Evolutionary conservation across 257 asterid genomes (phyloP), one percentile per base, ranked within the genome.

Genomic region (Galeopsis tetrahit): DNA sequence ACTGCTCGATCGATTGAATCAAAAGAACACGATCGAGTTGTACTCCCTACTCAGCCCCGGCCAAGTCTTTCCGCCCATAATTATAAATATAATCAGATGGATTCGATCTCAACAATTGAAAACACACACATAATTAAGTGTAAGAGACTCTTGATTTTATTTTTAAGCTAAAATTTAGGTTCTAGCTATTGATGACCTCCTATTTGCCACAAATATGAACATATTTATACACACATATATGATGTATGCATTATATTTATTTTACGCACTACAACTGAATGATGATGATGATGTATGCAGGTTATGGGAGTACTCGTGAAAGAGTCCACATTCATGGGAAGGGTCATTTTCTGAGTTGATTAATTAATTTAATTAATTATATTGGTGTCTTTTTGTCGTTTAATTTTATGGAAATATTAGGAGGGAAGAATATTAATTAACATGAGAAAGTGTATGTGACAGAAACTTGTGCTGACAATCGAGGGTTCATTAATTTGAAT

Each of bases 41-140:
- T 31, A 76, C 80, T 52, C 80, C 80, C 62, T 28, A 2, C 10
- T 66, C 61, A 31, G 38, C 13, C 80, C 80, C 10, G 55, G 59
- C 51, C 48, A 61, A 76, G 72, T 76, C 75, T 43, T 62, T 39
- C 60, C 35, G 46, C 75, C 62, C 42, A 48, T 17, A 2, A 7
- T 62, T 55, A n/a, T 13, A 40, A 10, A 4, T 63, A 21, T 31
- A 35, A 21, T 21, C 28, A 21, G 28, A 21, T 21, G 28, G 28
- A 21, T 21, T 21, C 28, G 28, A 21, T 21, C 28, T 21, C 28
- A 21, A 21, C 28, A 21, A 21, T 21, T 21, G 28, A 21, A 21
- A 21, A 21, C 1, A 21, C 28, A 21, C 28, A 21, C 28, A 15
- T 32, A 21, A 21, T 21, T 21, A 21, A 21, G 28, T 0, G 28